phyloP scores from a whole-genome alignment of 306 rosid species.

The Leucaena leucocephala region DNA sequence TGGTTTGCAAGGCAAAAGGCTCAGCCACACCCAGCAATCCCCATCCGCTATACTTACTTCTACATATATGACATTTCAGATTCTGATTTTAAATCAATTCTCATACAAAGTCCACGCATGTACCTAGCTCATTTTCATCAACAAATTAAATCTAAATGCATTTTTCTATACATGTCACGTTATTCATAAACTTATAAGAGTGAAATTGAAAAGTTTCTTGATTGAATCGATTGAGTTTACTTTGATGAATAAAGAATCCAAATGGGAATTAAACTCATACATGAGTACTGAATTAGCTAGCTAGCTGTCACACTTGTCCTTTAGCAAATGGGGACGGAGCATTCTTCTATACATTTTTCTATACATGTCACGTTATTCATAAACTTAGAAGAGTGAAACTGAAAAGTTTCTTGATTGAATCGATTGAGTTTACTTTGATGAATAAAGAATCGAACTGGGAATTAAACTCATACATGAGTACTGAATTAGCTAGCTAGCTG shows the following conservation, averaged over 20 bases:
- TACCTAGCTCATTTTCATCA: neutral
- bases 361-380: neutral
- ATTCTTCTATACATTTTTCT: neutral
- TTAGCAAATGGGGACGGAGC: conserved; percentile 6
- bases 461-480: neutral
- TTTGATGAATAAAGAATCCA: neutral
- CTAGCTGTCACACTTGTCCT: conserved; percentile 19
- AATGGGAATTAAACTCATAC: neutral
- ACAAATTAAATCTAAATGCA: no score
- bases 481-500: conserved; percentile 1
- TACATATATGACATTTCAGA: neutral
- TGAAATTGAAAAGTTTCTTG: neutral
- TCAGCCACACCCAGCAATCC: neutral
- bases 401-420: neutral
- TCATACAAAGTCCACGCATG: neutral
- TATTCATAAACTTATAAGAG: neutral
- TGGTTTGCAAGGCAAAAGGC: neutral
- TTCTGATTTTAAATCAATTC: no score
- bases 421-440: neutral
- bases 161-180: neutral
- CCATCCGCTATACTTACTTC: neutral
- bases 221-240: neutral
- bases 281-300: neutral
- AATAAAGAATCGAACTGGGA: neutral
- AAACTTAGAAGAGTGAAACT: neutral